Base-by-base conservation (phyloP, 805 yeast species). In the Starmerella apicola region DNA sequence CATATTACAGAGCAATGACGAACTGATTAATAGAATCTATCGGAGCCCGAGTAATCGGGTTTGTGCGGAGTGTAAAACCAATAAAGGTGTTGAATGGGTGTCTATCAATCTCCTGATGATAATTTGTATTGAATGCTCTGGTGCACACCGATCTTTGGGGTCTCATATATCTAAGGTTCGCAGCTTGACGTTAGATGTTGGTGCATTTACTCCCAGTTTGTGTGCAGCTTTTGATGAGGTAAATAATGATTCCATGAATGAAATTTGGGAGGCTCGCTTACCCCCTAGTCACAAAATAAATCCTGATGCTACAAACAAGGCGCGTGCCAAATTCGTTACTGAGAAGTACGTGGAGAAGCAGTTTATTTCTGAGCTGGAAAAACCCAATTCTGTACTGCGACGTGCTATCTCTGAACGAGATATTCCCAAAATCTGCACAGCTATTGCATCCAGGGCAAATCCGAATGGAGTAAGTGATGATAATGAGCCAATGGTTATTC, bases 91-190 rank as follows among this genome's bases (percentile, higher is more conserved):
- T 13, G 95, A 85, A 49, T 86, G 95, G 95, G 70, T 88, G 3
- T 81, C 95, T 0, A 65, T 83, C 43, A 85, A 81, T 51, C 59
- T 78, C 31, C 59, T 84, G 39, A 74, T 76, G 22, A 72, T 78
- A 3, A 64, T 88, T 20, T 86, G 97, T 58, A 77, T 83, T 33
- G 75, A 77, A 37, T 86, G 97, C 52, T 76, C 95, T 0, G 85
- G 94, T 0, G 76, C 78, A n/a, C 96, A 86, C 58, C 66, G 95
- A 40, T 76, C 83, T 17, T 59, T 88, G 55, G 95, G 96, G 0
- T 68, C 94, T 0, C 85, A 80, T 48, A 68, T 84, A 4, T 72
- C 91, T 5, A 83, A 80, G 54, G 73, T 86, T 3, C 67, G 82
- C 46, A 82, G 94, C 1, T 63, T 86, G 39, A 77, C 73, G n/a